Evolutionary conservation across 2,329 filamentous ascomycete species (phyloP).

Genomic region (Aspergillus awamori): DNA sequence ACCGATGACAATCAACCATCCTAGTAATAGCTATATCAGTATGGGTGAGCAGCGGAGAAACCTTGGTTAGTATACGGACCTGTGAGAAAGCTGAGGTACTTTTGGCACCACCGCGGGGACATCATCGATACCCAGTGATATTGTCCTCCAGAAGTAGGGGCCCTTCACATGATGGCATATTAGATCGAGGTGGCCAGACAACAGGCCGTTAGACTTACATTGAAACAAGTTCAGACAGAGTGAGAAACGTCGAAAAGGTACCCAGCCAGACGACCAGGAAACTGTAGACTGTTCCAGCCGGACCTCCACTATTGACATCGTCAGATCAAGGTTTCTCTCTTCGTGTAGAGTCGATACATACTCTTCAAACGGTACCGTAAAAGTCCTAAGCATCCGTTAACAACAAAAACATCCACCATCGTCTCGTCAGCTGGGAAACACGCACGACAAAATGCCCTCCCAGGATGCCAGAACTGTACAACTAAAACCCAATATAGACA

Average conservation of each 20-base stretch:
- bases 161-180: not conserved
- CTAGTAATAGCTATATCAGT: not conserved
- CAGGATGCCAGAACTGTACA: constrained; percentile 6
- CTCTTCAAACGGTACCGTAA: not conserved
- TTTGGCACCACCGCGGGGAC: constrained; percentile 3
- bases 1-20: constrained; percentile 6
- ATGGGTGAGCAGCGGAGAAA: too few species aligned
- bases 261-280: constrained; percentile 6
- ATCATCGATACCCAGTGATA: constrained; percentile 9
- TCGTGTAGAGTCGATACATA: not conserved
- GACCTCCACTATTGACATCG: not conserved
- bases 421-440: not conserved
- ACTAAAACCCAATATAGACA: constrained; percentile 3
- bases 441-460: constrained; percentile 4
- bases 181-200: not conserved
- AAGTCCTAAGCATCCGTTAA: not conserved
- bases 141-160: constrained; percentile 3
- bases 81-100: constrained; percentile 8
- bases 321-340: not conserved
- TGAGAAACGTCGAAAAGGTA: constrained; percentile 6
- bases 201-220: not conserved
- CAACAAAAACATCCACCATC: not conserved
- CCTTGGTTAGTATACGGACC: not conserved
- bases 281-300: constrained; percentile 5
- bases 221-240: constrained; percentile 3